Evolutionary conservation across 2,329 filamentous ascomycete genomes (phyloP), one percentile per base, ranked within the genome.

Genomic region (Penicillium sp.): DNA sequence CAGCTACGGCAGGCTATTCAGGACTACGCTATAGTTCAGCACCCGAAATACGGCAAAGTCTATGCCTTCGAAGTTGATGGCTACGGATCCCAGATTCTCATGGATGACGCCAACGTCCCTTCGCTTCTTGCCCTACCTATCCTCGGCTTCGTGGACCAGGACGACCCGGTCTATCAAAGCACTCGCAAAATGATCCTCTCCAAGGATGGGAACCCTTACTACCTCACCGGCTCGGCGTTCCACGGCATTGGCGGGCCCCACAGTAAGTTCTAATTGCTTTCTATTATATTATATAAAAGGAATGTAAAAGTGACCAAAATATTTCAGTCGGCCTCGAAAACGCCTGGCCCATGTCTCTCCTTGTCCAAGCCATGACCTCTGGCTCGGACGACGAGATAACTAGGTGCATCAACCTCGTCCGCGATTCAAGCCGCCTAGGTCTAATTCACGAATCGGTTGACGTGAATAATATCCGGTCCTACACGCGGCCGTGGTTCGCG

Each of bases 311-410:
- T 47, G 64, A 58, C 52, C 45, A 63, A 62, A 51, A 86, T 86
- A 21, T 7, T 87, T 88, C 71, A 90, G 77, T 97, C 67, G 95
- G 95, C 0, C 80, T 96, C n/a, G 82, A 86, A 70, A 91, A 97
- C 68, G 95, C 94, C 7, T 99, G 95, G 95, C 95, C 95, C 0
- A 98, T 99, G 93, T 95, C 91, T 74, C 81, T 97, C 65, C 83
- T 99, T 8, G 86, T 97, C 21, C 93, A 97, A 77, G 92, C 92
- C 3, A 92, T 95, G 85, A 99, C 95, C 0, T 90, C 89, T 6
- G 85, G 94, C 55, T 84, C 93, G 61, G 93, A 97, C 64, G 66
- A 67, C 17, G 95, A 99, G 79, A 98, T 99, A 66, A 81, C 78
- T 63, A 83, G 86, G 53, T 91, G 90, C 65, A 77, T 99, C 29